Percentiles rank a stretch among this genome's conserved stretches.
phyloP scores from a whole-genome alignment of 176 grass and related monocot genomes.

The Guadua angustifolia region DNA sequence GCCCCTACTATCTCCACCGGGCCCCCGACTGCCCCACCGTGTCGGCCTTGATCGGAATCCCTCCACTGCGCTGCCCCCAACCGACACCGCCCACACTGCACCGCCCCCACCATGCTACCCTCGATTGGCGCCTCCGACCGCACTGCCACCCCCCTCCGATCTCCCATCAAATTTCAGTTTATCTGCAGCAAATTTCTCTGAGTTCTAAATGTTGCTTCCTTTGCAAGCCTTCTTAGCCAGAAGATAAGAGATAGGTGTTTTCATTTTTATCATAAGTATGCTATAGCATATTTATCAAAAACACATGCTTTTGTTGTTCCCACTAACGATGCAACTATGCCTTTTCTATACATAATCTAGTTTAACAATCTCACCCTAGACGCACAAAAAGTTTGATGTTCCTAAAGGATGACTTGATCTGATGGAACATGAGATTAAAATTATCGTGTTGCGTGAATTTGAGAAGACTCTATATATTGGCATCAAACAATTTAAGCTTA shows the following conservation, averaged over 20 bases:
- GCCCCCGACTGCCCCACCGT: too few relatives aligned
- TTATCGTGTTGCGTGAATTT: neutral
- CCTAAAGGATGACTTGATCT: neutral
- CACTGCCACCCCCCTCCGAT: too few relatives aligned
- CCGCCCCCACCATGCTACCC: too few relatives aligned
- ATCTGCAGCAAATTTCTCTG: too few relatives aligned
- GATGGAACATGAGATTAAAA: conserved; percentile 18
- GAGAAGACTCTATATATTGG: neutral
- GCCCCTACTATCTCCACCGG: too few relatives aligned
- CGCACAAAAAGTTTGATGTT: conserved; percentile 17
- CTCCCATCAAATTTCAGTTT: too few relatives aligned
- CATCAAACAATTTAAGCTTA: neutral
- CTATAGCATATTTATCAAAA: conserved; percentile 29
- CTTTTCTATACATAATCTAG: conserved; percentile 45
- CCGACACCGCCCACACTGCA: too few relatives aligned
- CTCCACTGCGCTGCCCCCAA: too few relatives aligned
- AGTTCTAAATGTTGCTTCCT: too few relatives aligned
- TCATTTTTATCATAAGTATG: conserved; percentile 19
- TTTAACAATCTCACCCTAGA: conserved; percentile 3
- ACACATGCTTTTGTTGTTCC: conserved; percentile 28
- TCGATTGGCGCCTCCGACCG: too few relatives aligned
- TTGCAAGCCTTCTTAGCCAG: too few relatives aligned
- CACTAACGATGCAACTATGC: conserved; percentile 4
- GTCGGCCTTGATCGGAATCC: too few relatives aligned
- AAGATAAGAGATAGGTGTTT: conserved; percentile 35